These are phyloP conservation scores for Physcia stellaris DNA, from an alignment of 495 filamentous ascomycete species.

Conservation along the genomic window DNA sequence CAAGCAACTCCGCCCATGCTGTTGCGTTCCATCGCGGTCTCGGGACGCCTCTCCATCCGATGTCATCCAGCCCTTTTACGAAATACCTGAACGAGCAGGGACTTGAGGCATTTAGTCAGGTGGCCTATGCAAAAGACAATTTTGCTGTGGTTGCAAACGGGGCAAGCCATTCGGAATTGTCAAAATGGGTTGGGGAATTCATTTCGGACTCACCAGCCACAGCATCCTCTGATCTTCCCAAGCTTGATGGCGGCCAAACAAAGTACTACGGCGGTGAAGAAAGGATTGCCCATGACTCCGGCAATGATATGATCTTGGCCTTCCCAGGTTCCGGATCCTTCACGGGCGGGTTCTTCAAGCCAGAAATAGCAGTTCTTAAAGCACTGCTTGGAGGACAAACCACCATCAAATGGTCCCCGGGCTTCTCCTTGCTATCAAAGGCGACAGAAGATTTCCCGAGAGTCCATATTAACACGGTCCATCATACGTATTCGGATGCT, in stretches of 20 bases:
- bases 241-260: constrained; percentile 34
- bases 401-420: constrained; percentile 88
- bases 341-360: constrained; percentile 56
- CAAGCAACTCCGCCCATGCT: constrained; percentile 72
- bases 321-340: constrained; percentile 80
- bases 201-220: constrained; percentile 44
- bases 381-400: constrained; percentile 83
- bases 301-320: constrained; percentile 71
- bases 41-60: constrained; percentile 58
- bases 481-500: constrained; percentile 83
- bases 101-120: constrained; percentile 55
- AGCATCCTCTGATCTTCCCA: constrained; percentile 27
- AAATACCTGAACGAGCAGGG: constrained; percentile 64
- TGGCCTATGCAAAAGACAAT: constrained; percentile 76
- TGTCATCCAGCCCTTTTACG: constrained; percentile 50
- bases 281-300: constrained; percentile 59
- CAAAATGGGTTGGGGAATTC: constrained; percentile 89
- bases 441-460: constrained; percentile 51
- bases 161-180: constrained; percentile 56
- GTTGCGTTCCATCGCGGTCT: constrained; percentile 92
- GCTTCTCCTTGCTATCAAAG: constrained; percentile 80
- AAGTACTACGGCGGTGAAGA: constrained; percentile 94
- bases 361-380: constrained; percentile 77
- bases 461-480: constrained; percentile 52
- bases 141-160: constrained; percentile 86